phyloP scores from a whole-genome alignment of 768 basidiomycete genomes.

The Leccinum imitatum region DNA sequence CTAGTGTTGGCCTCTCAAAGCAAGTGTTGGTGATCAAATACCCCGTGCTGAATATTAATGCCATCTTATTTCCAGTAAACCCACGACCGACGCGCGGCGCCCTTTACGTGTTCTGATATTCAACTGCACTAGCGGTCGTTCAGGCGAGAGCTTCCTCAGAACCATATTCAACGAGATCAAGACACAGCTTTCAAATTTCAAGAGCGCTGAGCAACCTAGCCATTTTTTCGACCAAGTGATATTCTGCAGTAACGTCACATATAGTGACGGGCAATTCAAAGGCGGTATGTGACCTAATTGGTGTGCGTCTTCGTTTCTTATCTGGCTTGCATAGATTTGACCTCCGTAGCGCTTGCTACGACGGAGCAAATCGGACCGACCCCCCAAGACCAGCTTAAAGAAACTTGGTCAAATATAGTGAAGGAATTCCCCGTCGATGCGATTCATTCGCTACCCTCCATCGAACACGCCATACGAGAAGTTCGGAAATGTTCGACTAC shows the following conservation, averaged over 20 bases:
- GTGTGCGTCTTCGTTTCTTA: not conserved
- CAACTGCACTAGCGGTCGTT: constrained; percentile 92
- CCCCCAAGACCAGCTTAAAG: constrained; percentile 73
- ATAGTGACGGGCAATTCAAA: constrained; percentile 85
- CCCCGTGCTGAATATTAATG: constrained; percentile 5
- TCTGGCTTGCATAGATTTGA: constrained; percentile 58
- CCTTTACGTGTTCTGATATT: constrained; percentile 73
- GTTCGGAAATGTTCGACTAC: constrained; percentile 46
- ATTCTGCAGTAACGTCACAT: constrained; percentile 97
- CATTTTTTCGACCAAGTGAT: constrained; percentile 81
- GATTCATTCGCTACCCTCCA: constrained; percentile 80
- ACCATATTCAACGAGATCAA: constrained; percentile 54
- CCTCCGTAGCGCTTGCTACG: constrained; percentile 61
- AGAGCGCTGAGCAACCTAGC: constrained; percentile 37
- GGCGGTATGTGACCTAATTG: constrained; percentile 57
- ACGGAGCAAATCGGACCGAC: constrained; percentile 64
- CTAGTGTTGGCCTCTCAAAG: constrained; percentile 48
- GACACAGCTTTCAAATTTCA: constrained; percentile 43
- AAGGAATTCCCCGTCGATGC: constrained; percentile 58
- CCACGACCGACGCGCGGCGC: constrained; percentile 21
- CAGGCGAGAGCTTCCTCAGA: constrained; percentile 68
- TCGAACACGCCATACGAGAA: constrained; percentile 82
- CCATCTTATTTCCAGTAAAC: not conserved
- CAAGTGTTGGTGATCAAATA: constrained; percentile 15
- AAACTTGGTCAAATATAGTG: constrained; percentile 66